These are phyloP conservation scores for Crithidia bombi DNA, from an alignment of 208 protist genomes.

Conservation along the genomic window DNA sequence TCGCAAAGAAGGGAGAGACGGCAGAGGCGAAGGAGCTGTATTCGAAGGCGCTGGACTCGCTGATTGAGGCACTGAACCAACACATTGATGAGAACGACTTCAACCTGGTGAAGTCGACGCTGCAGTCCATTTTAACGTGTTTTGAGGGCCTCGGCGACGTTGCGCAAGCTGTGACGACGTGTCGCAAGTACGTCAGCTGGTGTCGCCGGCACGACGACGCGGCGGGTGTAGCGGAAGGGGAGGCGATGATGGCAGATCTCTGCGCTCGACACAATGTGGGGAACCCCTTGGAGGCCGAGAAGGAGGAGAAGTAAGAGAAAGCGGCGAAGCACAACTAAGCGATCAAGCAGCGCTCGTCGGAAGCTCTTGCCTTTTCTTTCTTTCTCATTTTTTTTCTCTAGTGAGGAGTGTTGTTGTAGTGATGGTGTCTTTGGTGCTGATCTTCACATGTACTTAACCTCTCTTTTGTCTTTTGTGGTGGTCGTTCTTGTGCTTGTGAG, in stretches of 20 bases:
- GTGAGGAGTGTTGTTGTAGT: background rate
- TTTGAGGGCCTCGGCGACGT: conserved; percentile 88
- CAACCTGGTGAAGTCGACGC: conserved; percentile 72
- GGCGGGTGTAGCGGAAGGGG: conserved; percentile 63
- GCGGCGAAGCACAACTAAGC: background rate
- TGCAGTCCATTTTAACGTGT: conserved; percentile 70
- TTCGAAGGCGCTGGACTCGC: conserved; percentile 79
- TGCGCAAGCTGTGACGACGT: conserved; percentile 77
- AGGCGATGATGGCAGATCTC: conserved; percentile 60
- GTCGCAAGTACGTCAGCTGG: conserved; percentile 89
- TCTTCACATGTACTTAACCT: too few relatives aligned
- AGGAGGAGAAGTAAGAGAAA: background rate
- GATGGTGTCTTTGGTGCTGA: too few relatives aligned
- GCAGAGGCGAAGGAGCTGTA: conserved; percentile 65
- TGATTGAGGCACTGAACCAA: conserved; percentile 82
- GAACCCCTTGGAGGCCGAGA: conserved; percentile 34
- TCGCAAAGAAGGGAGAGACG: conserved; percentile 37
- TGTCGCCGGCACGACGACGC: conserved; percentile 79
- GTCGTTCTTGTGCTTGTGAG: too few relatives aligned
- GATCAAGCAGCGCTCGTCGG: background rate
- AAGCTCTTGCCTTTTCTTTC: background rate
- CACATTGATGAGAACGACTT: conserved; percentile 90
- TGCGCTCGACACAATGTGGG: conserved; percentile 49
- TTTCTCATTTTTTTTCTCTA: conserved; percentile 3
- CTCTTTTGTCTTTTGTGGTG: too few relatives aligned